Evolutionary conservation across 2,329 filamentous ascomycete genomes (phyloP).

Genomic region (Diaporthe batatas): DNA sequence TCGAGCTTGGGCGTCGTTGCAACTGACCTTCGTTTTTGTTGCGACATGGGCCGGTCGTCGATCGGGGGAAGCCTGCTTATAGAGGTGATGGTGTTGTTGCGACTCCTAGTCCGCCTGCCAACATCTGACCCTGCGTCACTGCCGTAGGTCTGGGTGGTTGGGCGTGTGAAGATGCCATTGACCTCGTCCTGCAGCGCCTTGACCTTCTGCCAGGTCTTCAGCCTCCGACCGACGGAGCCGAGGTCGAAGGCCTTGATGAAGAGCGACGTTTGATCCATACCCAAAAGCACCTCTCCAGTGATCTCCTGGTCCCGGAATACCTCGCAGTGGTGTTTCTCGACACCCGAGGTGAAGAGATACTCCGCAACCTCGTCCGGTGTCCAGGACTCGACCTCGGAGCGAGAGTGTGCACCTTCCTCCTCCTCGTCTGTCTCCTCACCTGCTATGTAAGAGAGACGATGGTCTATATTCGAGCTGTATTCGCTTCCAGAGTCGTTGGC

Average conservation of each 20-base stretch:
- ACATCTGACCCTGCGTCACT: conserved; percentile 72
- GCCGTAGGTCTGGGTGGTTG: conserved; percentile 69
- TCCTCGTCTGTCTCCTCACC: conserved; percentile 97
- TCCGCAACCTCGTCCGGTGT: conserved; percentile 85
- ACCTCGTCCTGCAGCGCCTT: conserved; percentile 92
- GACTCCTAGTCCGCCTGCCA: conserved; percentile 63
- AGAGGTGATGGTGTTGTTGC: conserved; percentile 69
- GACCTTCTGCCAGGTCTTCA: conserved; percentile 98
- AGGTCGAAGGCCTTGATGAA: conserved; percentile 97
- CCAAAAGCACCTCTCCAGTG: conserved; percentile 89
- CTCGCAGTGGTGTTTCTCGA: conserved; percentile 91
- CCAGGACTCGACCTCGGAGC: conserved; percentile 84
- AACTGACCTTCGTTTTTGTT: conserved; percentile 63
- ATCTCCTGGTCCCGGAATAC: conserved; percentile 98
- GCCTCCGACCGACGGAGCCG: conserved; percentile 86
- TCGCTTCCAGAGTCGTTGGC: conserved; percentile 87
- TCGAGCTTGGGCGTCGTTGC: conserved; percentile 65
- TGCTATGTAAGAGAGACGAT: conserved; percentile 89
- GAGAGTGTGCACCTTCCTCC: conserved; percentile 77
- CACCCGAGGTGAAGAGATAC: conserved; percentile 85
- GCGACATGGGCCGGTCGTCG: conserved; percentile 61
- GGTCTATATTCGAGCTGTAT: conserved; percentile 84
- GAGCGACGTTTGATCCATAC: conserved; percentile 94
- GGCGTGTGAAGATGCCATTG: conserved; percentile 63
- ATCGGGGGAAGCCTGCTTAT: conserved; percentile 57